Evolutionary conservation across 2,329 filamentous ascomycete genomes (phyloP).

Genomic region (Fusarium caatingaense): DNA sequence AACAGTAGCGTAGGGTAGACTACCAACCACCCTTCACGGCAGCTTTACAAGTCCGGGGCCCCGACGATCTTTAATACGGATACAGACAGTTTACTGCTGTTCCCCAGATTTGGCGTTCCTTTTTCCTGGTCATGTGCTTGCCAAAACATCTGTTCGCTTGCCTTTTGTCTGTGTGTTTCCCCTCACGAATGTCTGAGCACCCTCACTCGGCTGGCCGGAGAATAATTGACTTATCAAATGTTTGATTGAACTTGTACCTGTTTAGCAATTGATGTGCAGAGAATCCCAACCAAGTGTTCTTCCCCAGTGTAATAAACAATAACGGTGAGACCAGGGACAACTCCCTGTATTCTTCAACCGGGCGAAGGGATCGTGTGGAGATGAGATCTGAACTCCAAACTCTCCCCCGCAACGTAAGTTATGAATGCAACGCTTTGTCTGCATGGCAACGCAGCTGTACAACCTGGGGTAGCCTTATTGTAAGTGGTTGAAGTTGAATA

Average conservation of each 20-base stretch:
- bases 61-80: slow-evolving; percentile 26
- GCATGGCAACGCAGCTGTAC: slow-evolving; percentile 1
- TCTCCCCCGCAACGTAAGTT: slow-evolving; percentile 39
- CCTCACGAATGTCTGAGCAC: slow-evolving; percentile 15
- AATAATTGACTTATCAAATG: slow-evolving; percentile 6
- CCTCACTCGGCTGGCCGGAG: slow-evolving; percentile 23
- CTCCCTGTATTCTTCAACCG: slow-evolving; percentile 24
- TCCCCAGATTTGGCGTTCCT: slow-evolving; percentile 20
- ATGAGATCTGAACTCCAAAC: slow-evolving; percentile 37
- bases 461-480: slow-evolving; percentile 28
- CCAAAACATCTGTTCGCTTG: neutral
- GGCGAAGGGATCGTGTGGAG: slow-evolving; percentile 46
- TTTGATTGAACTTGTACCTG: slow-evolving; percentile 6
- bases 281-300: neutral
- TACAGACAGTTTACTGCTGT: slow-evolving; percentile 2
- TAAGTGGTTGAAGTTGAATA: slow-evolving; percentile 24
- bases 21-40: neutral
- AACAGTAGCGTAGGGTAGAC: neutral
- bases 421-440: neutral
- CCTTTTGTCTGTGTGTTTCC: slow-evolving; percentile 10
- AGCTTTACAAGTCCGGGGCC: slow-evolving; percentile 23
- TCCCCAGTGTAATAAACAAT: slow-evolving; percentile 28
- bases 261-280: slow-evolving; percentile 6
- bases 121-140: slow-evolving; percentile 5
- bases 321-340: slow-evolving; percentile 28